phyloP scores from a whole-genome alignment of 306 rosid species.

The Amphicarpaea edgeworthii region DNA sequence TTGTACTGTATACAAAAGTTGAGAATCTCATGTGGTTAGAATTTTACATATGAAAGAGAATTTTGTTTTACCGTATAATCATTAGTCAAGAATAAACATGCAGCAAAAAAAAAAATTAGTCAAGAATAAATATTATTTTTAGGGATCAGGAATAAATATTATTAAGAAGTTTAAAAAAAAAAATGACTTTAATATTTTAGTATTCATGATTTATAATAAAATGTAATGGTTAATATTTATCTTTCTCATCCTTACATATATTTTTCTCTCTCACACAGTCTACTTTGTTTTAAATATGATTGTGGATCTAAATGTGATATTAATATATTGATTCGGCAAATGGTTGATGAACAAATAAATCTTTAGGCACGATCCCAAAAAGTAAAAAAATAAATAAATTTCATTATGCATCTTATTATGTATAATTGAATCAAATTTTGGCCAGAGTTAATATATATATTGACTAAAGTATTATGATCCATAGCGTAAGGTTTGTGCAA shows the following conservation, averaged over 20 bases:
- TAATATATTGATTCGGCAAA: not conserved
- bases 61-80: too few relatives aligned
- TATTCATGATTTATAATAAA: not conserved
- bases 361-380: not conserved
- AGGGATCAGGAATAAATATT: not conserved
- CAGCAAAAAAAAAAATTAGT: too few relatives aligned
- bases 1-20: too few relatives aligned
- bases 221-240: not conserved
- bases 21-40: too few relatives aligned
- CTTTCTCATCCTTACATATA: not conserved
- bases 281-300: not conserved
- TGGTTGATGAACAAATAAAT: not conserved
- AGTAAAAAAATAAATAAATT: constrained; percentile 7
- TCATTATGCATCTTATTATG: constrained; percentile 40
- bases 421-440: constrained; percentile 45
- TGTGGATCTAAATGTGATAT: constrained; percentile 5
- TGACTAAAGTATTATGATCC: constrained; percentile 67
- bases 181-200: not conserved
- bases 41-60: too few relatives aligned
- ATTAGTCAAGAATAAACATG: not conserved
- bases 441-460: constrained; percentile 48
- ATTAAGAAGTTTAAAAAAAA: too few relatives aligned
- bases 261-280: not conserved
- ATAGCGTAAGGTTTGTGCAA: constrained; percentile 76
- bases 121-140: not conserved